Percentiles rank a stretch among this genome's conserved stretches.
These are phyloP conservation scores for Eleusine coracana DNA, from an alignment of 176 grass and related monocot genomes.

Conservation along the genomic window DNA sequence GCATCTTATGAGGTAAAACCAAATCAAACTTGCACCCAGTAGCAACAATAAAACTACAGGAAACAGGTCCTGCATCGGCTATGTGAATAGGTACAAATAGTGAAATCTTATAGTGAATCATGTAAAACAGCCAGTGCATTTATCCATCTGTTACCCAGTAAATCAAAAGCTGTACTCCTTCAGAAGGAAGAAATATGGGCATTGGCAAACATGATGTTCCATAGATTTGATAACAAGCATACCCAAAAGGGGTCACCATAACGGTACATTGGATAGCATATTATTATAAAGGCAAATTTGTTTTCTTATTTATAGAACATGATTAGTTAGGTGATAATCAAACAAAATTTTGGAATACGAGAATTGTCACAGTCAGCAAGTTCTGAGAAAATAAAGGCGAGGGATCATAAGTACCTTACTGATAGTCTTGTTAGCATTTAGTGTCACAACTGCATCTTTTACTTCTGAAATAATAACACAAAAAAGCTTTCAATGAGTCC, in stretches of 20 bases:
- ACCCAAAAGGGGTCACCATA: neutral
- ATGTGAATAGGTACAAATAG: neutral
- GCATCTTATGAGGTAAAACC: neutral
- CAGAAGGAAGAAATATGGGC: neutral
- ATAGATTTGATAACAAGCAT: neutral
- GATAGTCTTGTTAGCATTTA: slow-evolving; percentile 61
- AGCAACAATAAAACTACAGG: neutral
- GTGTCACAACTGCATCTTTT: slow-evolving; percentile 51
- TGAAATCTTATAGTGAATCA: neutral
- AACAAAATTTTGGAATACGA: neutral
- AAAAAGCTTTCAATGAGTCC: neutral
- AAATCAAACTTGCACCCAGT: neutral
- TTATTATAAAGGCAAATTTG: neutral
- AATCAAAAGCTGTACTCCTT: neutral
- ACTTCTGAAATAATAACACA: slow-evolving; percentile 58
- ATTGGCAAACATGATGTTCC: neutral
- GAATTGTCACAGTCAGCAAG: neutral
- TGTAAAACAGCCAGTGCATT: neutral
- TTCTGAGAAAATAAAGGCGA: neutral
- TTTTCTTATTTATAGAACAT: neutral
- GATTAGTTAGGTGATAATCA: neutral
- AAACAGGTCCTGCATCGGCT: neutral
- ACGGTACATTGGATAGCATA: neutral
- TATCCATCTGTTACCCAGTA: neutral
- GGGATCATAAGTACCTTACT: slow-evolving; percentile 47